Evolutionary conservation across 495 filamentous ascomycete species (phyloP).

Genomic region (Extremus antarcticus): DNA sequence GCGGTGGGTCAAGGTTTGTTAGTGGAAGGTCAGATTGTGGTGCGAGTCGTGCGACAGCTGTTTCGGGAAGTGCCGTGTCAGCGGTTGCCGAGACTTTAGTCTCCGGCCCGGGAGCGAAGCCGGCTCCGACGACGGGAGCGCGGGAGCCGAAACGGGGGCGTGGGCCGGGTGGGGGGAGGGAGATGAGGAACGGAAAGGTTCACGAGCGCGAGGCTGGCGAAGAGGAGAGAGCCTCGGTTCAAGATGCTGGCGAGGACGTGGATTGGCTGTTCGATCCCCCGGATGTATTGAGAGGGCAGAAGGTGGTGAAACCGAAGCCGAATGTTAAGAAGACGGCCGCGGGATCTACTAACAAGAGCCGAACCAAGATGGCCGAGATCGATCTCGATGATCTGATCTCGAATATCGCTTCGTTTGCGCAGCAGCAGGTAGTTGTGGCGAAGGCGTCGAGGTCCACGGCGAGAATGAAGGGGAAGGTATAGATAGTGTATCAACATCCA

Average conservation of each 20-base stretch:
- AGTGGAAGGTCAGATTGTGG: background rate
- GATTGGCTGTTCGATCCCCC: slow-evolving; percentile 9
- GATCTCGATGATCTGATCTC: slow-evolving; percentile 18
- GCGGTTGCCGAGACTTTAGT: background rate
- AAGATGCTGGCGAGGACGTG: slow-evolving; percentile 6
- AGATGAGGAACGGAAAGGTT: background rate
- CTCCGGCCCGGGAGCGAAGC: background rate
- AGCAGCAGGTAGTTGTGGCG: background rate
- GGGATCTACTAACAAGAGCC: background rate
- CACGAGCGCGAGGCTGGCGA: no score
- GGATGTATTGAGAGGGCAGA: background rate
- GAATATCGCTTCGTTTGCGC: slow-evolving; percentile 10
- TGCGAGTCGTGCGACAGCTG: background rate
- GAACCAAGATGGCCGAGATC: slow-evolving; percentile 6
- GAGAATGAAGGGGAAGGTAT: background rate
- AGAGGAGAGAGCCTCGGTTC: no score
- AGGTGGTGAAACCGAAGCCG: background rate
- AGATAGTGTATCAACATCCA: background rate
- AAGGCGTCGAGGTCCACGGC: background rate
- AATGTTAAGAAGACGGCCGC: background rate
- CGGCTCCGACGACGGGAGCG: no score
- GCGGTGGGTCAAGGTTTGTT: background rate
- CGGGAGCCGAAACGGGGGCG: background rate
- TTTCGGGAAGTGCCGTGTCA: background rate
- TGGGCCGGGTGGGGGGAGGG: background rate